Conservation (phyloP, 2,329 filamentous ascomycete genomes). For the Penicillium decumbens region DNA sequence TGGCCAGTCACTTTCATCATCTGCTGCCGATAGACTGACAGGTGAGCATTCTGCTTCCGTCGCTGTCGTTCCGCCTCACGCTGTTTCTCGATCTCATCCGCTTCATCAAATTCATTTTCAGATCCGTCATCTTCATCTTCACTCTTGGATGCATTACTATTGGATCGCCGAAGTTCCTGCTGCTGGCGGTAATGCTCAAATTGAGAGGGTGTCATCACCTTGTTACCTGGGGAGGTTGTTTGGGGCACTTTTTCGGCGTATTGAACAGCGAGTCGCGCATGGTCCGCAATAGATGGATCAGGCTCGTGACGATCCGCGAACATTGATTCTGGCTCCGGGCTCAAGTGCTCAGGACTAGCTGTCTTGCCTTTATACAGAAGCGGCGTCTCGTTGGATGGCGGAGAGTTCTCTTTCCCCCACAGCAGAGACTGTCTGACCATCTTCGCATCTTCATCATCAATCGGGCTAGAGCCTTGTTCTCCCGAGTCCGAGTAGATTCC, state of each 20-base stretch:
- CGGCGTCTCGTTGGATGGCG: constrained; percentile 25
- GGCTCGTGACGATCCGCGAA: constrained; percentile 15
- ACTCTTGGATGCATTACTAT: constrained; percentile 41
- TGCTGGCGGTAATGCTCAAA: constrained; percentile 73
- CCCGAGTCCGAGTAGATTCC: constrained; percentile 25
- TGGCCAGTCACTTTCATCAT: constrained; percentile 97
- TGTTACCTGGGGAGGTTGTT: constrained; percentile 50
- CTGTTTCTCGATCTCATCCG: constrained; percentile 73
- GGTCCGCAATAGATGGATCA: constrained; percentile 38
- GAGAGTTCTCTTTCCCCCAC: constrained; percentile 25
- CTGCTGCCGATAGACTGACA: constrained; percentile 84
- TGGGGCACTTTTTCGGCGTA: constrained; percentile 40
- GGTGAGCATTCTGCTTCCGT: constrained; percentile 82
- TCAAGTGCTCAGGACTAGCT: constrained; percentile 8
- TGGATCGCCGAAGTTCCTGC: constrained; percentile 63
- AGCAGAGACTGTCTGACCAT: constrained; percentile 35
- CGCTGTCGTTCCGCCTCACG: constrained; percentile 70
- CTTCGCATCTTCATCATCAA: constrained; percentile 41
- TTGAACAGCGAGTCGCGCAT: constrained; percentile 45
- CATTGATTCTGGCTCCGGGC: constrained; percentile 11
- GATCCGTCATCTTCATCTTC: constrained; percentile 46
- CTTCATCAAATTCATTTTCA: constrained; percentile 64
- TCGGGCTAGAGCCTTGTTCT: constrained; percentile 22
- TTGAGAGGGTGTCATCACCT: constrained; percentile 85
- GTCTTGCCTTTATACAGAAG: constrained; percentile 25